Evolutionary conservation across 805 yeast species (phyloP).

Genomic region (Clavispora fructus): DNA sequence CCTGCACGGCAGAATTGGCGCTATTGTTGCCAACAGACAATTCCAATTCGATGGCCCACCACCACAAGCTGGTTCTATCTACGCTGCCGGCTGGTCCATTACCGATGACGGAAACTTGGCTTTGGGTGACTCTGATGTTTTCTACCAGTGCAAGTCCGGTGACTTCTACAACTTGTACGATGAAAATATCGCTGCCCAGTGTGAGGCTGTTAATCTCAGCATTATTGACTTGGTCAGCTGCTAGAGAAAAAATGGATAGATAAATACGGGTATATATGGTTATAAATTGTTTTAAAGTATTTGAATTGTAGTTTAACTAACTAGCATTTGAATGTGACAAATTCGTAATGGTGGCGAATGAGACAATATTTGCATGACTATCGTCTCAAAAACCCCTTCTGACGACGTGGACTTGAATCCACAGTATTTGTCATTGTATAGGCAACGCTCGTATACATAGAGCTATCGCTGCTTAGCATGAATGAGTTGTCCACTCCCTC

Average conservation of each 20-base stretch:
- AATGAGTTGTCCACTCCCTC: constrained; percentile 33
- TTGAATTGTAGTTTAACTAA: neutral
- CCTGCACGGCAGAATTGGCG: constrained; percentile 61
- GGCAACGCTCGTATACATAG: constrained; percentile 48
- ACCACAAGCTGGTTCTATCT: constrained; percentile 53
- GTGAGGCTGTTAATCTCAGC: constrained; percentile 56
- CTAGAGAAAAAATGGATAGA: constrained; percentile 16
- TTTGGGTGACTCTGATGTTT: constrained; percentile 53
- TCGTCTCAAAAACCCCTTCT: constrained; percentile 29
- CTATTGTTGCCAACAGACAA: constrained; percentile 78
- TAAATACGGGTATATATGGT: neutral
- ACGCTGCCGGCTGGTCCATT: constrained; percentile 35
- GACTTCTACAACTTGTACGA: constrained; percentile 76
- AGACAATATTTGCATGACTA: constrained; percentile 3
- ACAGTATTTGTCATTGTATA: constrained; percentile 43
- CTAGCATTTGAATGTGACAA: neutral
- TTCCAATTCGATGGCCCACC: constrained; percentile 78
- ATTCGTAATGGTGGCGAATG: neutral
- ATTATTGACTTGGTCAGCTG: constrained; percentile 56
- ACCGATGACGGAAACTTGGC: constrained; percentile 56
- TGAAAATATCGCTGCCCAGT: constrained; percentile 54
- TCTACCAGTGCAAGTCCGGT: constrained; percentile 75
- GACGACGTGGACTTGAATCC: constrained; percentile 16
- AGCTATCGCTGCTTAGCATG: constrained; percentile 40
- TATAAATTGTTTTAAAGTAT: neutral